Percentiles rank a stretch among this genome's conserved stretches.
These are phyloP conservation scores for Jamesozyma lodderae DNA, from an alignment of 805 yeast species.

Conservation along the genomic window DNA sequence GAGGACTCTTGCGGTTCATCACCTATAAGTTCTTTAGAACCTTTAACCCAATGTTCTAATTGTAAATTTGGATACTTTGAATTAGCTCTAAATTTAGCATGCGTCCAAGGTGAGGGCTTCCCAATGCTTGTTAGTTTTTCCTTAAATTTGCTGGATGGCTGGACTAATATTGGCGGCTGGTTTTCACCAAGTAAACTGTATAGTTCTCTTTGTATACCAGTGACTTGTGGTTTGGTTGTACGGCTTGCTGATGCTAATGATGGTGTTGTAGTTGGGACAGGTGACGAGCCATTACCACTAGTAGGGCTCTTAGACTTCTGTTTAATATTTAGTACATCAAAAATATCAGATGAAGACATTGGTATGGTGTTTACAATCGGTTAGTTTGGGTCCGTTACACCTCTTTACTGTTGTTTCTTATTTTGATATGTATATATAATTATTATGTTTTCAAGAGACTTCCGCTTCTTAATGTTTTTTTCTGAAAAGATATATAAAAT, in stretches of 20 bases:
- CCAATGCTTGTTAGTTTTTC: conserved; percentile 51
- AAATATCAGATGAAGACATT: conserved; percentile 49
- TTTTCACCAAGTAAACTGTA: conserved; percentile 84
- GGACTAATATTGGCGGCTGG: conserved; percentile 73
- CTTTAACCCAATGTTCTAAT: conserved; percentile 83
- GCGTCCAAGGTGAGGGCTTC: conserved; percentile 78
- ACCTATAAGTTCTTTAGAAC: conserved; percentile 39
- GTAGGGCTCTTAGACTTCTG: conserved; percentile 22
- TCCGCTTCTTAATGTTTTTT: no score
- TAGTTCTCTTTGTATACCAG: conserved; percentile 84
- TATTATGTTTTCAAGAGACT: no score
- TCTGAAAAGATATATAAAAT: no score
- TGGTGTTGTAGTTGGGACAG: conserved; percentile 8
- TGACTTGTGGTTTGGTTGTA: conserved; percentile 26
- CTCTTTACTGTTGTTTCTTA: no score
- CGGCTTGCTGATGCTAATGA: conserved; percentile 6
- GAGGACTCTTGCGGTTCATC: conserved; percentile 36
- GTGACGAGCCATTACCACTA: conserved; percentile 11
- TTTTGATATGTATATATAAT: no score
- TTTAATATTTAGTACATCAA: conserved; percentile 68
- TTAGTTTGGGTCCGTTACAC: no score
- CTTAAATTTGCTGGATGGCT: conserved; percentile 43
- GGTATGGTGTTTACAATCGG: not conserved
- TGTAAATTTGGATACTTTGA: conserved; percentile 39
- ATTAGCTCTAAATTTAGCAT: conserved; percentile 51